These are phyloP conservation scores for Rhododendron ovatum DNA, from an alignment of 148 eudicot genomes.

Conservation along the genomic window DNA sequence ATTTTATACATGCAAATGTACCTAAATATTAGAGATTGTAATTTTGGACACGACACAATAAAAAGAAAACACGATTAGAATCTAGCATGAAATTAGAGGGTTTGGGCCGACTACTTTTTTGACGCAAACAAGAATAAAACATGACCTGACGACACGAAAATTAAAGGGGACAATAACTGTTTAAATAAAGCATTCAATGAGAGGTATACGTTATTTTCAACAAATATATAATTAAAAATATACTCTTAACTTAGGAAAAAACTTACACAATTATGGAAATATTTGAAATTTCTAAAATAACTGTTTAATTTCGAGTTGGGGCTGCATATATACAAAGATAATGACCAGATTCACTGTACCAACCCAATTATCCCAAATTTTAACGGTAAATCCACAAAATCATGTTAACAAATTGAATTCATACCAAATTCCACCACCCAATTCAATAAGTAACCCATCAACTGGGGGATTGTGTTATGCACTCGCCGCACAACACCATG, in stretches of 20 bases:
- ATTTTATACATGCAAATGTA: too few relatives aligned
- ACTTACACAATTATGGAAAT: background rate
- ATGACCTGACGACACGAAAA: background rate
- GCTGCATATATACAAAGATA: background rate
- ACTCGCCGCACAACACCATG: too few relatives aligned
- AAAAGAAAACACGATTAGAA: too few relatives aligned
- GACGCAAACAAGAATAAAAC: background rate
- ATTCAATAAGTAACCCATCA: background rate
- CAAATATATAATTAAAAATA: too few relatives aligned
- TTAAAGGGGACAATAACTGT: background rate
- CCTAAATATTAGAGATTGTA: too few relatives aligned
- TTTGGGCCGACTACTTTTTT: too few relatives aligned
- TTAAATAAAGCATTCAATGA: background rate
- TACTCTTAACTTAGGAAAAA: background rate
- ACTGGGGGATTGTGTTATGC: too few relatives aligned
- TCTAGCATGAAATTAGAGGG: too few relatives aligned
- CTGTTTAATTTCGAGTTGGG: background rate
- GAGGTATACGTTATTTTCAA: background rate
- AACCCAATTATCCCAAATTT: background rate
- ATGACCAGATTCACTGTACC: background rate
- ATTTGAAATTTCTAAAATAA: background rate
- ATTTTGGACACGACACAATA: too few relatives aligned
- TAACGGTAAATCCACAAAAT: background rate
- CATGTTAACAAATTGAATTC: background rate
- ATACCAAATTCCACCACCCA: background rate